phyloP scores from a whole-genome alignment of 106 monocot species.

The Dendrobium nobile region DNA sequence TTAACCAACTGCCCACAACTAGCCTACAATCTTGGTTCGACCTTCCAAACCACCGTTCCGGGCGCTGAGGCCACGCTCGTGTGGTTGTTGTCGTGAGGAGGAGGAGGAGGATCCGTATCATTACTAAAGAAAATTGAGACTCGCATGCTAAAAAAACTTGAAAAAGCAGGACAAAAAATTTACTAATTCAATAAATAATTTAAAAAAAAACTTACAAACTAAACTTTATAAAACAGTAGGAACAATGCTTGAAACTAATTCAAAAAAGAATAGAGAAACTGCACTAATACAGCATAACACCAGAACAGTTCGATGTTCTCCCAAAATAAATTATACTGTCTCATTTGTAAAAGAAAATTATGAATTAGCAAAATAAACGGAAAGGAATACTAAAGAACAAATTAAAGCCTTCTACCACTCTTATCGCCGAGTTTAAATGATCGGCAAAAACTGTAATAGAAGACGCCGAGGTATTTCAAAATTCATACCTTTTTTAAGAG shows the following conservation, averaged over 20 bases:
- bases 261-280: neutral
- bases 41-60: too few relatives aligned
- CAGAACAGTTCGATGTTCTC: neutral
- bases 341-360: neutral
- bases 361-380: neutral
- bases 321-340: neutral
- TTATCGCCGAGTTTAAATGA: neutral
- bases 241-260: neutral
- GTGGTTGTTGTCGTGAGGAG: too few relatives aligned
- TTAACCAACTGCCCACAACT: too few relatives aligned
- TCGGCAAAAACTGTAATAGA: neutral
- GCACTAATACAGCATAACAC: neutral
- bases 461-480: neutral
- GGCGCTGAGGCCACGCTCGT: too few relatives aligned
- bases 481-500: conserved; percentile 70
- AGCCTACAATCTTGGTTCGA: too few relatives aligned
- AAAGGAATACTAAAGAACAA: neutral
- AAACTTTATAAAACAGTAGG: too few relatives aligned
- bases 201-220: too few relatives aligned
- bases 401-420: neutral
- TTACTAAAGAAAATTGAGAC: too few relatives aligned
- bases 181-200: too few relatives aligned
- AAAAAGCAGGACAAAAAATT: too few relatives aligned
- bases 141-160: too few relatives aligned
- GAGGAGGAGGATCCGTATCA: too few relatives aligned